Evolutionary conservation across 768 basidiomycete genomes (phyloP).

Genomic region (Coprinopsis marcescibilis): DNA sequence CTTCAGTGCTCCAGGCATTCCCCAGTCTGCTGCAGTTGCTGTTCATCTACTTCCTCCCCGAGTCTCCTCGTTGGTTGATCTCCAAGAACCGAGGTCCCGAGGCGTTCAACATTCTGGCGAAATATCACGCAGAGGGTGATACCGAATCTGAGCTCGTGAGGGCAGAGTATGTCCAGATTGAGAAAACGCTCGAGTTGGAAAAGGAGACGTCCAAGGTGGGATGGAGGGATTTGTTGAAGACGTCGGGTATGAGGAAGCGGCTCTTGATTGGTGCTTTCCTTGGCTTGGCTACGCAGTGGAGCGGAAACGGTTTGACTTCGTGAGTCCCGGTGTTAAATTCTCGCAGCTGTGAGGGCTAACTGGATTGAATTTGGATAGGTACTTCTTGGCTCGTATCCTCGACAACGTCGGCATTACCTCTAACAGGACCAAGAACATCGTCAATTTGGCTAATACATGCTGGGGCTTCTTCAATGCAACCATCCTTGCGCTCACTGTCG

Average conservation of each 20-base stretch:
- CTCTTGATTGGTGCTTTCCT: slow-evolving; percentile 44
- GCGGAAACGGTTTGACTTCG: slow-evolving; percentile 56
- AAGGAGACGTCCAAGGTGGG: slow-evolving; percentile 38
- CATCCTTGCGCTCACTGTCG: slow-evolving; percentile 41
- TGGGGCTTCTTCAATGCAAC: slow-evolving; percentile 55
- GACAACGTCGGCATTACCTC: slow-evolving; percentile 46
- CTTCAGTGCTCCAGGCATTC: slow-evolving; percentile 51
- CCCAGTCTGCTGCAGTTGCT: slow-evolving; percentile 48
- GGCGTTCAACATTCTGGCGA: slow-evolving; percentile 41
- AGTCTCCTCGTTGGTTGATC: slow-evolving; percentile 62
- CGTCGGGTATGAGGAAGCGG: slow-evolving; percentile 47
- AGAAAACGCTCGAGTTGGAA: slow-evolving; percentile 49
- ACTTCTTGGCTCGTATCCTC: slow-evolving; percentile 50
- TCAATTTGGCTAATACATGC: slow-evolving; percentile 48
- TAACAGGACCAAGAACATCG: slow-evolving; percentile 47
- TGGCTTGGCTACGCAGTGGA: slow-evolving; percentile 58
- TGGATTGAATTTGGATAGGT: slow-evolving; percentile 23
- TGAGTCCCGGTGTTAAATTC: slow-evolving; percentile 18
- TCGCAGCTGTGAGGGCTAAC: neutral
- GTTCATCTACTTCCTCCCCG: slow-evolving; percentile 56
- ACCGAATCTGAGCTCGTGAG: slow-evolving; percentile 47
- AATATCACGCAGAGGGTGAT: slow-evolving; percentile 60
- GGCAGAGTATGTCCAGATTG: slow-evolving; percentile 53
- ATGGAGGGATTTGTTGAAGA: slow-evolving; percentile 40
- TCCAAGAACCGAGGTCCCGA: slow-evolving; percentile 48